Percentiles rank a stretch among this genome's conserved stretches.
Evolutionary conservation across 2,329 filamentous ascomycete species (phyloP).

Genomic region (Apiospora phragmitis): DNA sequence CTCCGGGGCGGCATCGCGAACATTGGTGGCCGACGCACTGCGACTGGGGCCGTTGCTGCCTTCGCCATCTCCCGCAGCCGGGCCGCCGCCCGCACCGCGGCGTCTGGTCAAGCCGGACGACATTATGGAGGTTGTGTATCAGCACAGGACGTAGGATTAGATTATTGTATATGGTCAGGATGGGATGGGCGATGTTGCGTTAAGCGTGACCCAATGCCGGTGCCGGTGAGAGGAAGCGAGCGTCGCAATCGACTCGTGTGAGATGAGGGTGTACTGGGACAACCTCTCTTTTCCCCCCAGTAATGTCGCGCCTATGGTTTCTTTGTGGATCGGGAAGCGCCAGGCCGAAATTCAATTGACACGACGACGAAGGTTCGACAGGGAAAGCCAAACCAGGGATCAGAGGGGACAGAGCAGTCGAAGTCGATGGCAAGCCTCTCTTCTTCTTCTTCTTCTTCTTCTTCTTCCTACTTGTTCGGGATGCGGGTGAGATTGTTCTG

Average conservation of each 20-base stretch:
- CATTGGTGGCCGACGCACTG: slow-evolving; percentile 52
- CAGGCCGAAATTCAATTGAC: slow-evolving; percentile 6
- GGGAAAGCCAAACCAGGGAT: slow-evolving; percentile 5
- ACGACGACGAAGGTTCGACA: neutral
- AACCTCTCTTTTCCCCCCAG: neutral
- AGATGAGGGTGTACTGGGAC: slow-evolving; percentile 5
- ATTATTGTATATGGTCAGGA: neutral
- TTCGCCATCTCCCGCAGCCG: slow-evolving; percentile 26
- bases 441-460: too few species aligned
- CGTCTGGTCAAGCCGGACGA: slow-evolving; percentile 61
- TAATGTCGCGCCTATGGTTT: slow-evolving; percentile 1
- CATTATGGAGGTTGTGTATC: slow-evolving; percentile 28
- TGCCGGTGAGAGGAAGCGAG: slow-evolving; percentile 3
- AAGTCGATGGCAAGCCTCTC: neutral
- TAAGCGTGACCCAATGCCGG: neutral
- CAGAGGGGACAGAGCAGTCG: neutral
- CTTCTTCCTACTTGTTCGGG: neutral
- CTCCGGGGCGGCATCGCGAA: slow-evolving; percentile 58
- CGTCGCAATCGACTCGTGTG: slow-evolving; percentile 7
- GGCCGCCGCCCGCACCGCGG: slow-evolving; percentile 69
- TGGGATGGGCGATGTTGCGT: neutral
- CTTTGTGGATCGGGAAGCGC: slow-evolving; percentile 2
- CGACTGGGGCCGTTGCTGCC: slow-evolving; percentile 9
- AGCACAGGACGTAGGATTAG: neutral
- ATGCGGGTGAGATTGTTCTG: neutral